phyloP scores from a whole-genome alignment of 305 asterid genomes.

The Stenogyne calaminthoides region DNA sequence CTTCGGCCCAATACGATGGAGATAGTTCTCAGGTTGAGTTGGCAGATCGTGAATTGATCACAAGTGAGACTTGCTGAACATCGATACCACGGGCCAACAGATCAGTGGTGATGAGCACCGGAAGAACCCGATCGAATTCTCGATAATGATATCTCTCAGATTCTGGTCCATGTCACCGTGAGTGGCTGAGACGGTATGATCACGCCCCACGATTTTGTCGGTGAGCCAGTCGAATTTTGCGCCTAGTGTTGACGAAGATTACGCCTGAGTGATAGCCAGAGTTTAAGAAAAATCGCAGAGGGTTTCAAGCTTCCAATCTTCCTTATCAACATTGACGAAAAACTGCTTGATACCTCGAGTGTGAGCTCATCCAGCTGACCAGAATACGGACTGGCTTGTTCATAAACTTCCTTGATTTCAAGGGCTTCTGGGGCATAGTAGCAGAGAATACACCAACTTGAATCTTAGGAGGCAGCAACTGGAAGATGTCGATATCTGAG shows the following conservation, averaged over 20 bases:
- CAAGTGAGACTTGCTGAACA: slow-evolving; percentile 90
- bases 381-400: slow-evolving; percentile 88
- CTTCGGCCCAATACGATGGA: slow-evolving; percentile 97
- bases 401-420: slow-evolving; percentile 84
- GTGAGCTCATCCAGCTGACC: slow-evolving; percentile 89
- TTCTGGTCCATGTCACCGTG: slow-evolving; percentile 89
- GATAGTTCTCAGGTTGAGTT: slow-evolving; percentile 91
- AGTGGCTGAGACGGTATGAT: slow-evolving; percentile 84
- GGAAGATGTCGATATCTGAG: slow-evolving; percentile 92
- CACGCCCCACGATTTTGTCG: slow-evolving; percentile 79
- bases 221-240: slow-evolving; percentile 96
- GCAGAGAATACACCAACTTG: slow-evolving; percentile 96
- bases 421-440: slow-evolving; percentile 98
- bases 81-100: slow-evolving; percentile 94
- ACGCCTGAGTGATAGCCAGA: slow-evolving; percentile 87
- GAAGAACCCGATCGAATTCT: slow-evolving; percentile 92
- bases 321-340: slow-evolving; percentile 69
- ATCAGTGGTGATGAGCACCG: slow-evolving; percentile 85
- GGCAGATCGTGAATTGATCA: slow-evolving; percentile 90
- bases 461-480: slow-evolving; percentile 84
- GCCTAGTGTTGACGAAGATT: slow-evolving; percentile 90
- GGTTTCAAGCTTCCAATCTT: slow-evolving; percentile 87
- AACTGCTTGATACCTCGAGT: slow-evolving; percentile 88
- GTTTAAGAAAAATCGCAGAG: slow-evolving; percentile 85
- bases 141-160: slow-evolving; percentile 83